These are phyloP conservation scores for Aspergillus nanangensis DNA, from an alignment of 495 filamentous ascomycete species.

Conservation along the genomic window DNA sequence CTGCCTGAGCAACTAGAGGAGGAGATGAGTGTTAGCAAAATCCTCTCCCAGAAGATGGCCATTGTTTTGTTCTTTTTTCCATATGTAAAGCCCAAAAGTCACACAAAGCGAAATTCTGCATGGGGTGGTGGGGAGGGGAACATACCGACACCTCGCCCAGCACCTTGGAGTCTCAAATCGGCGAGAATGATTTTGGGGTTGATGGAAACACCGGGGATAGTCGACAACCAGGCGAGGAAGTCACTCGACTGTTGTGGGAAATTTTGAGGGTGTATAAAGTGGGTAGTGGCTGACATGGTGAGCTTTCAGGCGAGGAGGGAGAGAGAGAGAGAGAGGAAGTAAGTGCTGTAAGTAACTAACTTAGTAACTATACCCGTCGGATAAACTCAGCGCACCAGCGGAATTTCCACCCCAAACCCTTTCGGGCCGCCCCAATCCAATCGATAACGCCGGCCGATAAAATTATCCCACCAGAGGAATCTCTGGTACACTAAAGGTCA, in stretches of 20 bases:
- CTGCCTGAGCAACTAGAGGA: conserved; percentile 47
- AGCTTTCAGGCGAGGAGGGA: not conserved
- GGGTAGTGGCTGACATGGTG: conserved; percentile 36
- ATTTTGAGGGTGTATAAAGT: conserved; percentile 34
- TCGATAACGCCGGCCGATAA: conserved; percentile 24
- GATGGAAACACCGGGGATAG: conserved; percentile 45
- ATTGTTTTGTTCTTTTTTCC: no score
- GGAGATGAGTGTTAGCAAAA: no score
- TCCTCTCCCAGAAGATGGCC: no score
- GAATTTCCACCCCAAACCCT: conserved; percentile 12
- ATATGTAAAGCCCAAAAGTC: no score
- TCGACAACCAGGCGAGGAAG: conserved; percentile 53
- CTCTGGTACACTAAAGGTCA: not conserved
- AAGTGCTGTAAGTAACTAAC: no score
- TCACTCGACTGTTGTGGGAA: conserved; percentile 44
- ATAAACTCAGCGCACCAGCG: conserved; percentile 25
- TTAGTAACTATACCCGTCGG: conserved; percentile 20
- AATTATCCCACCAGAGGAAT: no score
- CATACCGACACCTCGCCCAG: conserved; percentile 60
- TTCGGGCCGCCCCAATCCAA: no score
- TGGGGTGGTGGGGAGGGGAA: conserved; percentile 16
- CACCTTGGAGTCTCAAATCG: conserved; percentile 46
- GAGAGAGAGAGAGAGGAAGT: conserved; percentile 13
- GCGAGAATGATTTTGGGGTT: conserved; percentile 51
- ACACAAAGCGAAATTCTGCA: not conserved